Evolutionary conservation across 2,329 filamentous ascomycete species (phyloP).

Genomic region (Rhytidhysteron rufulum): DNA sequence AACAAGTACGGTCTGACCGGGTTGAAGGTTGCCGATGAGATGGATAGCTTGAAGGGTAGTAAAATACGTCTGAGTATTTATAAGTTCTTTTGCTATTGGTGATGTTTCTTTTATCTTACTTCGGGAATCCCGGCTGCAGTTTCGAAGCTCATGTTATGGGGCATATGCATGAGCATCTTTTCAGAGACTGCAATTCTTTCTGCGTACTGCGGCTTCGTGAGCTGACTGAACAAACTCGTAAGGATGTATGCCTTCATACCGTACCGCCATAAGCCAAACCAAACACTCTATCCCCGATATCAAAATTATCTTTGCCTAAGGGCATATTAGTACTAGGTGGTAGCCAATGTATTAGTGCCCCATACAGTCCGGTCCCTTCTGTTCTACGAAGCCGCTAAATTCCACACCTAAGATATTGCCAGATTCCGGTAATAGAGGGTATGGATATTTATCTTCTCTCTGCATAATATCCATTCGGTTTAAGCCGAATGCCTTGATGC

Average conservation of each 20-base stretch:
- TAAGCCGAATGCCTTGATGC: conserved; percentile 9
- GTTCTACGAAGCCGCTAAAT: conserved; percentile 8
- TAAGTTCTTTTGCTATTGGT: conserved; percentile 18
- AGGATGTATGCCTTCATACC: no score
- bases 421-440: conserved; percentile 8
- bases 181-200: no score
- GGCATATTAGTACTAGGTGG: no score
- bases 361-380: conserved; percentile 8
- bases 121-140: conserved; percentile 1
- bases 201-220: no score
- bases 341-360: no score
- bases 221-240: no score
- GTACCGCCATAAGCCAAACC: no score
- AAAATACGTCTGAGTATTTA: conserved; percentile 10
- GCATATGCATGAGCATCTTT: conserved; percentile 1
- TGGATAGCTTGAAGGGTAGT: conserved; percentile 14
- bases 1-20: conserved; percentile 21
- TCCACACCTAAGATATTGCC: conserved; percentile 9
- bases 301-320: no score
- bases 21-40: conserved; percentile 13
- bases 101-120: conserved; percentile 13
- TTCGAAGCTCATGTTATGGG: background rate
- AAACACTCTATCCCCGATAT: no score
- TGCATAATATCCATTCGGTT: conserved; percentile 13
- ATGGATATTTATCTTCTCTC: conserved; percentile 10